These are phyloP conservation scores for Orbilia quercus DNA, from an alignment of 2,329 filamentous ascomycete genomes.

Conservation along the genomic window DNA sequence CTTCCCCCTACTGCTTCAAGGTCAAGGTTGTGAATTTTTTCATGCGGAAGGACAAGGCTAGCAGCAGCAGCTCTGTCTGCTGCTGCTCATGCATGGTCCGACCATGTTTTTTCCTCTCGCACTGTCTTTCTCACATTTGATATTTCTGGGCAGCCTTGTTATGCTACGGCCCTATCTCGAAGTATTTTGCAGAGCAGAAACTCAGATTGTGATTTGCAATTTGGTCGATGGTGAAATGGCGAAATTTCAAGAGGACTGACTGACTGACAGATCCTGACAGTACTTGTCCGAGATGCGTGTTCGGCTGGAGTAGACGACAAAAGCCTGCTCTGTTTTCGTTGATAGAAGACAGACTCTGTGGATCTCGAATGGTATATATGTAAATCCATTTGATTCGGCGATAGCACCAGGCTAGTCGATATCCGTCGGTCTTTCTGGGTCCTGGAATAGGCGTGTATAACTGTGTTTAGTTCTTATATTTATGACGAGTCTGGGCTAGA, in stretches of 20 bases:
- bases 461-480: constrained; percentile 35
- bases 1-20: constrained; percentile 26
- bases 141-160: constrained; percentile 2
- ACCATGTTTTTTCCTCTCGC: constrained; percentile 6
- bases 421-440: constrained; percentile 34
- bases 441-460: background rate
- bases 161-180: constrained; percentile 6
- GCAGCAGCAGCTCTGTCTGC: constrained; percentile 3
- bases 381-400: constrained; percentile 1
- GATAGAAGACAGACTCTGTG: background rate
- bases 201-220: background rate
- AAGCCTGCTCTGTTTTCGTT: constrained; percentile 1
- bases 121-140: constrained; percentile 25
- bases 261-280: no score
- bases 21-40: constrained; percentile 38
- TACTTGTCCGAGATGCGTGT: background rate
- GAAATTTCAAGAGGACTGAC: no score
- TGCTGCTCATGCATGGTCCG: constrained; percentile 23
- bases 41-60: constrained; percentile 44
- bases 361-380: constrained; percentile 6
- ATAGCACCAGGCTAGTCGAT: constrained; percentile 14
- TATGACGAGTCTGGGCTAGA: constrained; percentile 15
- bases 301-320: background rate
- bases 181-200: background rate
- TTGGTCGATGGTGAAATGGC: background rate